Evolutionary conservation across 1,284 basidiomycete genomes (phyloP).

Genomic region (Boletellus dicymbophilus): DNA sequence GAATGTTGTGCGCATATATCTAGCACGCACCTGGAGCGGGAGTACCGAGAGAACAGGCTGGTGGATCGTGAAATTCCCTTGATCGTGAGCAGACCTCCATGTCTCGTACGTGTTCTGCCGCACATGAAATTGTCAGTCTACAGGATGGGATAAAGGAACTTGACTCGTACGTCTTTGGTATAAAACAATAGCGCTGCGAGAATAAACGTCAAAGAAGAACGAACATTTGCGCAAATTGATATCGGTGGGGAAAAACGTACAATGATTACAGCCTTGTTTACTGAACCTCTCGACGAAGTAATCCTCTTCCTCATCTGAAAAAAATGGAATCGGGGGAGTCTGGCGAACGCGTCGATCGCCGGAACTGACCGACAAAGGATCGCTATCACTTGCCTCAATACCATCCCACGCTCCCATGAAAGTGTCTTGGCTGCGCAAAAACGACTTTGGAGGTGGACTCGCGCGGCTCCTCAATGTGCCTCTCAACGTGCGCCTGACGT

Average conservation of each 20-base stretch:
- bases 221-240: background rate
- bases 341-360: conserved; percentile 19
- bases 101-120: conserved; percentile 51
- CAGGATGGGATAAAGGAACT: background rate
- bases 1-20: background rate
- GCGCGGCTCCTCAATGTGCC: conserved; percentile 49
- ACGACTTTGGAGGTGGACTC: conserved; percentile 55
- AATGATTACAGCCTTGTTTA: conserved; percentile 57
- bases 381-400: conserved; percentile 6
- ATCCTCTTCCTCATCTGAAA: conserved; percentile 59
- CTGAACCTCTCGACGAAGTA: conserved; percentile 64
- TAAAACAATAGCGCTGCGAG: conserved; percentile 57
- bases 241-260: conserved; percentile 39
- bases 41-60: conserved; percentile 60
- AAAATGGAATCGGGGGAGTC: conserved; percentile 63
- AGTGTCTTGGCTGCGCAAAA: conserved; percentile 48
- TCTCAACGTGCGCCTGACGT: conserved; percentile 56
- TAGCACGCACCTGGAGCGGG: conserved; percentile 46
- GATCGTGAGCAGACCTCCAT: conserved; percentile 51
- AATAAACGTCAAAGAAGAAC: background rate
- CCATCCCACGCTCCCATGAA: conserved; percentile 51
- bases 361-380: background rate
- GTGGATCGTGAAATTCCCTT: conserved; percentile 59
- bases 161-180: conserved; percentile 43
- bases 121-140: conserved; percentile 1